Percentiles rank a stretch among this genome's conserved stretches.
Evolutionary conservation across 208 protist genomes (phyloP).

Genomic region (Crithidia acanthocephali): DNA sequence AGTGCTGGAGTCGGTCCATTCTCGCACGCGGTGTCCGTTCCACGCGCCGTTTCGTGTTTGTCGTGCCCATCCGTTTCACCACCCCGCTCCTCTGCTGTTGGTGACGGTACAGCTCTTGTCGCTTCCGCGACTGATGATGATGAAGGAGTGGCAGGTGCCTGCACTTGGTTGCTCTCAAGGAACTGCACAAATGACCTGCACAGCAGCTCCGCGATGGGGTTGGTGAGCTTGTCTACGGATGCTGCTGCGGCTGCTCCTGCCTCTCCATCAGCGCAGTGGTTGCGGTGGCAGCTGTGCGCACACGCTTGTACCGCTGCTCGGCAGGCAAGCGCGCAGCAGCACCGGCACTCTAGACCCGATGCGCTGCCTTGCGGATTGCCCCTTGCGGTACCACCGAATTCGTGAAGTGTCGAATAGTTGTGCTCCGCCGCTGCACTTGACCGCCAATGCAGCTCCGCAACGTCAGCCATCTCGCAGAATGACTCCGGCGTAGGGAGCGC

Average conservation of each 20-base stretch:
- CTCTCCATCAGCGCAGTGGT: too few species aligned
- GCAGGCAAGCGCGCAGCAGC: constrained; percentile 19
- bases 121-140: neutral
- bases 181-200: neutral
- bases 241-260: too few species aligned
- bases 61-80: neutral
- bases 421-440: too few species aligned
- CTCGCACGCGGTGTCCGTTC: too few species aligned
- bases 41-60: neutral
- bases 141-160: neutral
- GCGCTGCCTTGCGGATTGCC: too few species aligned
- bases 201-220: neutral
- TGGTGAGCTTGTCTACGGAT: too few species aligned
- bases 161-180: neutral
- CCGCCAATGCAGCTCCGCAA: constrained; percentile 33
- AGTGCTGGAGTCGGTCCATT: neutral
- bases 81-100: too few species aligned
- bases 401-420: too few species aligned
- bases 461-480: constrained; percentile 29
- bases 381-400: too few species aligned
- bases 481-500: neutral
- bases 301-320: neutral
- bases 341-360: neutral
- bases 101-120: neutral
- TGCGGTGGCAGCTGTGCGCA: too few species aligned